Evolutionary conservation across 306 rosid species (phyloP).

Genomic region (Albizia julibrissin): DNA sequence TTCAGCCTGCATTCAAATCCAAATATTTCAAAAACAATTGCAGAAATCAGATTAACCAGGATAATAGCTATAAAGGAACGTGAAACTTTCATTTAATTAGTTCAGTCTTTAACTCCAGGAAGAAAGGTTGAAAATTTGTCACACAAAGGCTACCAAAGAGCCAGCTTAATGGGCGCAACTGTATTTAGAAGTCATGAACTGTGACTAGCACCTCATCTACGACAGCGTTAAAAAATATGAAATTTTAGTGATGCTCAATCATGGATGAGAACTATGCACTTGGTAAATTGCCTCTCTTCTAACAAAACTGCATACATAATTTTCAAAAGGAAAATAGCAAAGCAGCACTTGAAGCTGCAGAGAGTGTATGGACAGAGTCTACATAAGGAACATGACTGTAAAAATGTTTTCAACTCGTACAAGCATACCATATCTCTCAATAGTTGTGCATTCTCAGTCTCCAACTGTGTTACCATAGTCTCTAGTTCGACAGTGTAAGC

Average conservation of each 20-base stretch:
- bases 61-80: neutral
- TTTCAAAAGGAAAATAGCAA: conserved; percentile 1
- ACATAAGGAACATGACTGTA: neutral
- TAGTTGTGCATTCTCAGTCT: conserved; percentile 66
- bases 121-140: neutral
- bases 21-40: conserved; percentile 22
- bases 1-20: conserved; percentile 62
- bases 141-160: neutral
- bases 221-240: neutral
- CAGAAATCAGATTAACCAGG: conserved; percentile 17
- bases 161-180: neutral
- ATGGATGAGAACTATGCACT: neutral
- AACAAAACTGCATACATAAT: neutral
- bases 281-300: neutral
- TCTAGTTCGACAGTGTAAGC: conserved; percentile 84
- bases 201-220: neutral
- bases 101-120: neutral
- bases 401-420: neutral
- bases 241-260: neutral
- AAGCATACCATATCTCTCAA: conserved; percentile 57
- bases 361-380: neutral
- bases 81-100: neutral
- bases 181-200: neutral
- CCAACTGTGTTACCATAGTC: conserved; percentile 59
- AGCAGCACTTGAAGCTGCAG: neutral